Percentiles rank a stretch among this genome's conserved stretches.
Evolutionary conservation across 2,329 filamentous ascomycete species (phyloP).

Genomic region (Colletotrichum tabaci): DNA sequence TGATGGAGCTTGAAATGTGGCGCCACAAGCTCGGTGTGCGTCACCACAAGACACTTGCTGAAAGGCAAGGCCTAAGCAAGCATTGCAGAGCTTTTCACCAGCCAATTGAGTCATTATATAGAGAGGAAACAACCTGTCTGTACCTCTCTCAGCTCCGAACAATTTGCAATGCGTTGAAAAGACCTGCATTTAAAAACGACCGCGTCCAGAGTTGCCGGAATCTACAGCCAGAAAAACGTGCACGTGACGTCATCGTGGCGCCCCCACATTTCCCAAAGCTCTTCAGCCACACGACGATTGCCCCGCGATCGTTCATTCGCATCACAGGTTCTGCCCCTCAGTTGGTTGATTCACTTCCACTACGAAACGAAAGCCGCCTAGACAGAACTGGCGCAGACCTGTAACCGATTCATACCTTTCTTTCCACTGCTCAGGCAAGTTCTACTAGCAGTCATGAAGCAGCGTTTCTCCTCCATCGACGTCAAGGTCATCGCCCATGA

Average conservation of each 20-base stretch:
- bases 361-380: conserved; percentile 26
- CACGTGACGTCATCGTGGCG: conserved; percentile 42
- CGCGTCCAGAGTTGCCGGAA: background rate
- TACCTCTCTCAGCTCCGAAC: too few species aligned
- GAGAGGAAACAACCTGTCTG: rapidly evolving
- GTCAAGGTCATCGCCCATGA: conserved; percentile 94
- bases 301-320: conserved; percentile 39
- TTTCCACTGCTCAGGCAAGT: background rate
- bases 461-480: conserved; percentile 84
- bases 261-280: conserved; percentile 8
- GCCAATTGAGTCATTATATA: background rate
- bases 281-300: conserved; percentile 36
- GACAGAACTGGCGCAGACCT: conserved; percentile 13
- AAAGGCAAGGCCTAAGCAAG: background rate
- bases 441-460: conserved; percentile 74
- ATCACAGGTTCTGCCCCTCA: conserved; percentile 41
- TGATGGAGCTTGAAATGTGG: conserved; percentile 16
- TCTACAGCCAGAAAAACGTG: background rate
- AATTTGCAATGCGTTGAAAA: too few species aligned
- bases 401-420: background rate
- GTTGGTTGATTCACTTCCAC: background rate
- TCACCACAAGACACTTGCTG: background rate
- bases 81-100: background rate
- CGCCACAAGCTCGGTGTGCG: conserved; percentile 19
- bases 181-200: background rate